Evolutionary conservation across 2,329 filamentous ascomycete species (phyloP), one percentile per base, ranked within the genome.

Genomic region (Peltaster fructicola): DNA sequence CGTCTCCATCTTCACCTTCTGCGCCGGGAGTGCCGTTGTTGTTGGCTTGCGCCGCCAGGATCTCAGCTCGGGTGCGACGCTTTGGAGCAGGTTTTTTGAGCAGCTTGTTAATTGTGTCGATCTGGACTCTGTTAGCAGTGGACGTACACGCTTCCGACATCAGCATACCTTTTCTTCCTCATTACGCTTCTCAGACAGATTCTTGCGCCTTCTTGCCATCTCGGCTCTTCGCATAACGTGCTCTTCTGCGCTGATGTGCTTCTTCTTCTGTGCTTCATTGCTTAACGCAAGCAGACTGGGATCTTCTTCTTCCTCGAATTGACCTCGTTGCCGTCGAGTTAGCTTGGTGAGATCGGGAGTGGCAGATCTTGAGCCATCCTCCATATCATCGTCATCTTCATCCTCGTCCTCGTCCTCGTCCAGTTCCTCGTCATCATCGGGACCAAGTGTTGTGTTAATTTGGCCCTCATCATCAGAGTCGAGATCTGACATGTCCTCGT

Each of bases 71-170:
- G 4, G 54, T 54, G 12, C 55, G 53, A 18, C 57, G 54, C 50
- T 85, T 84, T 13, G 78, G 73, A 1, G 78, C 76, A 47, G 84
- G 79, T 46, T 84, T 82, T 51, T 82, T 82, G 25, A 88, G 68
- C 2, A 88, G 68, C 42, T 84, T 82, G 58, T 88, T 84, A 63
- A 88, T 85, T 0, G 79, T 88, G 58, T 85, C 79, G 66, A 81
- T 79, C 77, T 84, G 29, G 2, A n/a, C 11, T 17, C 10, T 22
- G 29, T 33, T 17, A 21, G 13, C 10, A 20, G 5, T 7, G n/a
- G 17, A 24, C 13, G 17, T 11, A n/a, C 13, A 16, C 11, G 6
- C 14, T 3, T 13, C 18, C 14, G 26, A 24, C 17, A 24, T 9
- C 7, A 20, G 34, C 44, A 14, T 43, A 72, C 68, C 61, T 79